phyloP scores from a whole-genome alignment of 148 eudicot genomes.

The Rhododendron williamsianum region DNA sequence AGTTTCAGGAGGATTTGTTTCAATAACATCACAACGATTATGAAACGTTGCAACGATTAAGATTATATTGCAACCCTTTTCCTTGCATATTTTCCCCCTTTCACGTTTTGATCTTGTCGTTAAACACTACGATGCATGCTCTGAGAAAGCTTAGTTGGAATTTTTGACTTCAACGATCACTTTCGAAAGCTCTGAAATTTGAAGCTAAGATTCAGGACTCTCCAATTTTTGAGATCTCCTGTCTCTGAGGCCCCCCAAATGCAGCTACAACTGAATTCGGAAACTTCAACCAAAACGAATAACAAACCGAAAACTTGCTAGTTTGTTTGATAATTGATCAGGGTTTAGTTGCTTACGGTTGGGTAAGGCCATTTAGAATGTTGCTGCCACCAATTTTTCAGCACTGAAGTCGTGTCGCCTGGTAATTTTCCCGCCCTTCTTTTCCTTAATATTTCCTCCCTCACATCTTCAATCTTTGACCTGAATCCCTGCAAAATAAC shows the following conservation, averaged over 20 bases:
- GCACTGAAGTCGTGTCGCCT: constrained; percentile 95
- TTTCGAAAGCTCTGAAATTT: neutral
- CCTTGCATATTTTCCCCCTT: neutral
- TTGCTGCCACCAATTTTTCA: constrained; percentile 94
- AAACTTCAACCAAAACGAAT: neutral
- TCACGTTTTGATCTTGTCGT: neutral
- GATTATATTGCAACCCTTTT: neutral
- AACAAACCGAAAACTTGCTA: neutral
- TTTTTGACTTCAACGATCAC: neutral
- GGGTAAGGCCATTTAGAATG: constrained; percentile 99
- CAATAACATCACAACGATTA: neutral
- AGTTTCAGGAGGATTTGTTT: neutral
- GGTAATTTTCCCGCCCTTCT: constrained; percentile 96
- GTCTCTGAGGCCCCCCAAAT: neutral
- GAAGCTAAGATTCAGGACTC: neutral
- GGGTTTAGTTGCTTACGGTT: constrained; percentile 47
- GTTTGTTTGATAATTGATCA: neutral
- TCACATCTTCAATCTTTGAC: constrained; percentile 91
- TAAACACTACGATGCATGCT: neutral
- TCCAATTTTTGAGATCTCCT: neutral
- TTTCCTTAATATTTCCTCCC: constrained; percentile 91
- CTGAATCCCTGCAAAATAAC: constrained; percentile 67
- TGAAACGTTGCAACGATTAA: neutral
- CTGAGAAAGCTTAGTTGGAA: neutral
- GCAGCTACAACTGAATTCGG: neutral